These are phyloP conservation scores for Boletus barrowsii DNA, from an alignment of 768 basidiomycete species.

Conservation along the genomic window DNA sequence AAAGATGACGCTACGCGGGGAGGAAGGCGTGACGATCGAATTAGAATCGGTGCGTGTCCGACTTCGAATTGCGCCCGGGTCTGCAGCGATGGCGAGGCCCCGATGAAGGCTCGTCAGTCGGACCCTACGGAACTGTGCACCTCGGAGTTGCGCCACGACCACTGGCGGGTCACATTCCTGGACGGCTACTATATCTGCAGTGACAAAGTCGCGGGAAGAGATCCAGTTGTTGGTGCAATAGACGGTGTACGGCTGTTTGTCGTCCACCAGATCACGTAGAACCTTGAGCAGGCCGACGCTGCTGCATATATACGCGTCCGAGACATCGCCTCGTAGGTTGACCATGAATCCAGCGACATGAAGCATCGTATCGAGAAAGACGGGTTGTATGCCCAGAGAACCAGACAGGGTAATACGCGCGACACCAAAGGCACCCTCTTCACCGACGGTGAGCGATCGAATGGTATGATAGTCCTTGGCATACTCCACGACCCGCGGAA, in stretches of 20 bases:
- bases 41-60: slow-evolving; percentile 29
- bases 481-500: slow-evolving; percentile 68
- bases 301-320: slow-evolving; percentile 64
- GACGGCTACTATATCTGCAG: slow-evolving; percentile 53
- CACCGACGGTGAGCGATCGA: slow-evolving; percentile 47
- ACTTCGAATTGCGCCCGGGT: slow-evolving; percentile 2
- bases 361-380: slow-evolving; percentile 65
- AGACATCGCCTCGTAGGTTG: slow-evolving; percentile 49
- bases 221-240: slow-evolving; percentile 49
- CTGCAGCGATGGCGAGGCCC: slow-evolving; percentile 38
- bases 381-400: slow-evolving; percentile 44
- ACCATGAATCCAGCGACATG: slow-evolving; percentile 70
- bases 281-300: slow-evolving; percentile 48
- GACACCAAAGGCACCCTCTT: slow-evolving; percentile 47
- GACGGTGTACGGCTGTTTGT: slow-evolving; percentile 43
- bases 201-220: slow-evolving; percentile 42
- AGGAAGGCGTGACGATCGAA: slow-evolving; percentile 23
- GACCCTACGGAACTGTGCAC: slow-evolving; percentile 58
- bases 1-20: slow-evolving; percentile 29
- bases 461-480: slow-evolving; percentile 56
- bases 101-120: slow-evolving; percentile 48
- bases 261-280: slow-evolving; percentile 41
- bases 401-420: slow-evolving; percentile 47
- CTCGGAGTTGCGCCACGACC: slow-evolving; percentile 56
- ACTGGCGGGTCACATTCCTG: slow-evolving; percentile 32